These are phyloP conservation scores for Delitschia confertaspora DNA, from an alignment of 495 filamentous ascomycete genomes.

Conservation along the genomic window DNA sequence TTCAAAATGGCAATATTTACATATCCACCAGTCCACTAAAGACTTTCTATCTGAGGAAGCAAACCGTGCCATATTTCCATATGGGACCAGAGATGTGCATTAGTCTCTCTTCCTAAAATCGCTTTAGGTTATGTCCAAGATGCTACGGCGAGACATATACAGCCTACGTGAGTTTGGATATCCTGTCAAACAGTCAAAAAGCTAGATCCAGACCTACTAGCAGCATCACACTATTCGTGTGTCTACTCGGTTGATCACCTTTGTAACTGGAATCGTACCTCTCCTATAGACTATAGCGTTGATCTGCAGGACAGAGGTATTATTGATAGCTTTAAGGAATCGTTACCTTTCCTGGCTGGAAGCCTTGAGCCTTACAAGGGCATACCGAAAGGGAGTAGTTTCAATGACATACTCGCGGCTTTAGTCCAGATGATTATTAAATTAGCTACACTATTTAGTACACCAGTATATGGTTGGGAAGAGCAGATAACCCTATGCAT, in stretches of 20 bases:
- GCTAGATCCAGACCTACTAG: background rate
- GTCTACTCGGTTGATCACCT: slow-evolving; percentile 3
- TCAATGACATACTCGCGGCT: too few relatives aligned
- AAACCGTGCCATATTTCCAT: background rate
- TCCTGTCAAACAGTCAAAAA: slow-evolving; percentile 1
- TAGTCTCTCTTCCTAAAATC: background rate
- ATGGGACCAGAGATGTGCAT: background rate
- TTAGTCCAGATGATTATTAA: too few relatives aligned
- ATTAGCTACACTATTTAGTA: too few relatives aligned
- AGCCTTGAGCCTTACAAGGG: slow-evolving; percentile 35
- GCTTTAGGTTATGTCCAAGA: background rate
- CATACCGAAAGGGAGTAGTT: too few relatives aligned
- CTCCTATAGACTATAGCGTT: background rate
- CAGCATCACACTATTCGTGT: too few relatives aligned
- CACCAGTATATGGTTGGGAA: too few relatives aligned
- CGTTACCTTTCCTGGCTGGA: slow-evolving; percentile 41
- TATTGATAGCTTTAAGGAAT: slow-evolving; percentile 33
- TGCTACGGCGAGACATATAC: slow-evolving; percentile 1
- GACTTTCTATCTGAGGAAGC: slow-evolving; percentile 9
- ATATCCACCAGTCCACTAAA: slow-evolving; percentile 5
- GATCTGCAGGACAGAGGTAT: slow-evolving; percentile 17
- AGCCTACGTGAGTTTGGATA: background rate
- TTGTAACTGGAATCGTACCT: background rate
- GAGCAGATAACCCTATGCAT: too few relatives aligned
- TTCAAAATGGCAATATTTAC: background rate